Percentiles rank a stretch among this genome's conserved stretches.
These are phyloP conservation scores for Penicillium manginii DNA, from an alignment of 495 filamentous ascomycete genomes.

Conservation along the genomic window DNA sequence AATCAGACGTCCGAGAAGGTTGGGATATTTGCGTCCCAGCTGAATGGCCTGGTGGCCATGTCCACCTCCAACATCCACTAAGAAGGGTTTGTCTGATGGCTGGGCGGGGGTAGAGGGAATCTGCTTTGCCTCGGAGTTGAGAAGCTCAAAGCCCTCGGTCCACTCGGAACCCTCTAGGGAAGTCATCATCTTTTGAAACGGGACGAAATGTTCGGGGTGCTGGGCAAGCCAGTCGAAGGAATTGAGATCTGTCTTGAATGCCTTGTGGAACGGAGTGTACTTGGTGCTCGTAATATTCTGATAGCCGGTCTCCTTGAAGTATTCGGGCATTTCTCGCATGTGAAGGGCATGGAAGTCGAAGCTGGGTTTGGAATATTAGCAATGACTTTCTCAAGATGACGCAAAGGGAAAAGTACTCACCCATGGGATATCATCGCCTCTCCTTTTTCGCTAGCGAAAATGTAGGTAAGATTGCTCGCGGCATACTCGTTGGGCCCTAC, in stretches of 20 bases:
- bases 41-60: constrained; percentile 55
- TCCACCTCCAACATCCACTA: constrained; percentile 59
- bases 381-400: neutral
- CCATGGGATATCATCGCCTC: constrained; percentile 37
- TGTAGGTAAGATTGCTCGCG: constrained; percentile 36
- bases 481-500: constrained; percentile 34
- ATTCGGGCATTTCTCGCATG: constrained; percentile 38
- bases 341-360: constrained; percentile 35
- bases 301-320: constrained; percentile 45
- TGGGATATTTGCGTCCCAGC: constrained; percentile 46
- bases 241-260: constrained; percentile 41
- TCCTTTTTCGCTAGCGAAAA: constrained; percentile 29
- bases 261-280: constrained; percentile 45
- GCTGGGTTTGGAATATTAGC: constrained; percentile 22
- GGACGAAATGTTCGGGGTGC: constrained; percentile 39
- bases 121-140: constrained; percentile 22
- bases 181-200: constrained; percentile 46
- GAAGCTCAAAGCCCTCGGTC: constrained; percentile 34
- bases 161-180: constrained; percentile 33
- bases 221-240: constrained; percentile 45
- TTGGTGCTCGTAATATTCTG: constrained; percentile 37
- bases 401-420: constrained; percentile 19
- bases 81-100: constrained; percentile 29
- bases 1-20: constrained; percentile 48
- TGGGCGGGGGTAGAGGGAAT: constrained; percentile 5